These are phyloP conservation scores for Brassica carinata DNA, from an alignment of 345 rosid species.

Conservation along the genomic window DNA sequence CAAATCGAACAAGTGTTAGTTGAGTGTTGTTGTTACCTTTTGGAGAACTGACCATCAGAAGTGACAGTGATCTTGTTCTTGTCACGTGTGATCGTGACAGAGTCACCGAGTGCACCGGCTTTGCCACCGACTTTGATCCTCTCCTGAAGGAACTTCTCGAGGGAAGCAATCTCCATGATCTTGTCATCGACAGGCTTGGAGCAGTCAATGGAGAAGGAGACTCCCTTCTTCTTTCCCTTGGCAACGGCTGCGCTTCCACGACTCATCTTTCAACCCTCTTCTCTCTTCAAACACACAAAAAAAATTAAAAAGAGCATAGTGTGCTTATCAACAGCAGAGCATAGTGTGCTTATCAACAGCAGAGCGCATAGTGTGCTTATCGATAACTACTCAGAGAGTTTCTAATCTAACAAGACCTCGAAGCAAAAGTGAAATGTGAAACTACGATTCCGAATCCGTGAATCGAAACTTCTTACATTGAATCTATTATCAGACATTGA, in stretches of 20 bases:
- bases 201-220: background rate
- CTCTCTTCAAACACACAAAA: no score
- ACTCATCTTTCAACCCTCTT: background rate
- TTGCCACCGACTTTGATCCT: background rate
- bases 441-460: no score
- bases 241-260: background rate
- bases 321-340: no score
- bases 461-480: no score
- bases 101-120: background rate
- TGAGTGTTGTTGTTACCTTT: background rate
- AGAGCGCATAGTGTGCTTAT: no score
- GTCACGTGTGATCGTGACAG: background rate
- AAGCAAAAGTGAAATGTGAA: no score
- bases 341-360: background rate
- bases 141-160: background rate
- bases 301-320: no score
- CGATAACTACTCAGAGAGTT: no score
- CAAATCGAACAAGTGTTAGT: background rate
- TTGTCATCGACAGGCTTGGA: background rate
- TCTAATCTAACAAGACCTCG: no score
- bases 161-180: constrained; percentile 1
- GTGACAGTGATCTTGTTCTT: background rate
- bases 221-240: background rate
- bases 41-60: background rate
- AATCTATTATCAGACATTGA: background rate